These are phyloP conservation scores for Astrephomene gubernaculifera DNA, from an alignment of 139 green algal genomes.

Conservation along the genomic window DNA sequence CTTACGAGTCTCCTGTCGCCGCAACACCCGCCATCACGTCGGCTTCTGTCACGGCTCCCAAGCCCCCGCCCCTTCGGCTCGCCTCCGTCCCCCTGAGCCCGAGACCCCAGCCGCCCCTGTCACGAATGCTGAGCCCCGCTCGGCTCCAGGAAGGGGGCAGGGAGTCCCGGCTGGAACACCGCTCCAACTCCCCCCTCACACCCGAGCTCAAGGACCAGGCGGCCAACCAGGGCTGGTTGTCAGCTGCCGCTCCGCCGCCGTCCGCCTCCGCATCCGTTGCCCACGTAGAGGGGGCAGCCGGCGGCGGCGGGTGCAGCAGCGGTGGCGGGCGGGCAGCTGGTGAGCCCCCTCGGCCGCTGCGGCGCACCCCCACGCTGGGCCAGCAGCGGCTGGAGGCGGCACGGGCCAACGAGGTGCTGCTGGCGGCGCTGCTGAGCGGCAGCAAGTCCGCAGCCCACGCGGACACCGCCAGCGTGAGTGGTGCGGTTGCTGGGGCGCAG, in stretches of 20 bases:
- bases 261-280: not conserved
- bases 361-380: not conserved
- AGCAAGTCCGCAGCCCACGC: not conserved
- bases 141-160: no score
- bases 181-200: no score
- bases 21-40: no score
- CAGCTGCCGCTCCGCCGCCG: not conserved
- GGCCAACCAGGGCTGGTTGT: not conserved
- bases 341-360: not conserved
- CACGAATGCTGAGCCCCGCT: no score
- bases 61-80: no score
- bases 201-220: not conserved
- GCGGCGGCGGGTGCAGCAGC: not conserved
- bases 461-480: not conserved
- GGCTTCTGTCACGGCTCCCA: no score
- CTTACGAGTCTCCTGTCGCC: no score
- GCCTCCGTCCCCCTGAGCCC: no score
- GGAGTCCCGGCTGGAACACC: no score
- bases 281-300: not conserved
- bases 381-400: slow-evolving; percentile 10
- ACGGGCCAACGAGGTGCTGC: slow-evolving; percentile 15
- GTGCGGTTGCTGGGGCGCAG: not conserved
- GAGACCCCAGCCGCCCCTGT: no score
- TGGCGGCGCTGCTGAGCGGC: not conserved
- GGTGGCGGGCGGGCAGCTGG: not conserved